Evolutionary conservation across 2,329 filamentous ascomycete species (phyloP).

Genomic region (Xylaria arbuscula): DNA sequence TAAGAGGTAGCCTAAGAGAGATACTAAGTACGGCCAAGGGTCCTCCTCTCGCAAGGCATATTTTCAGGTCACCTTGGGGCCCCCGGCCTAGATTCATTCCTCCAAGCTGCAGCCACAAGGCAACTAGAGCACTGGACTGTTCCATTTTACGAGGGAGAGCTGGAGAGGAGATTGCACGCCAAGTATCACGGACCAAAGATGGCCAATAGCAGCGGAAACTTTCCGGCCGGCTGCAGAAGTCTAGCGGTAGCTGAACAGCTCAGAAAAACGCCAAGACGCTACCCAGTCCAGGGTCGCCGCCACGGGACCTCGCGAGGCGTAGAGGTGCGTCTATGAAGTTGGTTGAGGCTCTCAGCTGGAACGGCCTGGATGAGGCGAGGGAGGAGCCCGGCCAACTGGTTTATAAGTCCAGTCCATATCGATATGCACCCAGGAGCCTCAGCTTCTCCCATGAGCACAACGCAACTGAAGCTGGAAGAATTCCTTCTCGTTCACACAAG

Average conservation of each 20-base stretch:
- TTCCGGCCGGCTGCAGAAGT: constrained; percentile 49
- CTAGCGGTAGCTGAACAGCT: constrained; percentile 49
- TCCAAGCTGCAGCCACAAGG: constrained; percentile 29
- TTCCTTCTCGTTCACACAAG: neutral
- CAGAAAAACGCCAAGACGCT: constrained; percentile 43
- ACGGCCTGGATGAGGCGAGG: constrained; percentile 28
- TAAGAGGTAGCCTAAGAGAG: constrained; percentile 25
- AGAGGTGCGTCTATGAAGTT: constrained; percentile 5
- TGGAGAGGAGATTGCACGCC: constrained; percentile 44
- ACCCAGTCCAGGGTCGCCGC: constrained; percentile 41
- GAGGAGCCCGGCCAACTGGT: neutral
- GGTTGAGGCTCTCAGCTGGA: constrained; percentile 19
- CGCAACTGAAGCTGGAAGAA: neutral
- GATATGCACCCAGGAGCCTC: neutral
- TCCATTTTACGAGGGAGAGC: constrained; percentile 36
- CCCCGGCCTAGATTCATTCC: constrained; percentile 11
- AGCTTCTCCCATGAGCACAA: neutral
- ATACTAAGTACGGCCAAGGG: neutral
- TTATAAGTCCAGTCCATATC: neutral
- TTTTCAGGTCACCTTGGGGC: constrained; percentile 23
- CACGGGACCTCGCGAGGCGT: constrained; percentile 34
- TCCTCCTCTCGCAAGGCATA: constrained; percentile 37
- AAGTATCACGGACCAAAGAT: constrained; percentile 39
- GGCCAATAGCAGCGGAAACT: constrained; percentile 43
- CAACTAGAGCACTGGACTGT: constrained; percentile 39